phyloP scores from a whole-genome alignment of 495 filamentous ascomycete genomes.

The Xylaria acuta region DNA sequence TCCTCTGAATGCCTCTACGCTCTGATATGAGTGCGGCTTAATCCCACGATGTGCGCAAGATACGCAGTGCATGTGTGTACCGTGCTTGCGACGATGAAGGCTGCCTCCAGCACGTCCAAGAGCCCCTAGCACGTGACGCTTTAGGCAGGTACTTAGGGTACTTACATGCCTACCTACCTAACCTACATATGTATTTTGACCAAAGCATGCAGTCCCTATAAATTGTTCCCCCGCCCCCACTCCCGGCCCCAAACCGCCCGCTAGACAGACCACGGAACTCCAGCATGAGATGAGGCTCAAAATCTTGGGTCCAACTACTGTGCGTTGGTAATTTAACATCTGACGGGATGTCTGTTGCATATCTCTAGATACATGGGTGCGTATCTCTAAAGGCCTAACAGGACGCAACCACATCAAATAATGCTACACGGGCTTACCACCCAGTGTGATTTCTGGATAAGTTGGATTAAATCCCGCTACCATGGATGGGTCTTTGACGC shows the following conservation, averaged over 20 bases:
- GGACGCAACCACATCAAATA: background rate
- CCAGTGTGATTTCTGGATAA: background rate
- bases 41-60: background rate
- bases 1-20: background rate
- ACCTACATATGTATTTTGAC: background rate
- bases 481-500: background rate
- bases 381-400: background rate
- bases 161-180: background rate
- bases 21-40: background rate
- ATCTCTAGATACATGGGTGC: background rate
- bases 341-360: background rate
- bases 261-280: background rate
- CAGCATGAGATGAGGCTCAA: constrained; percentile 17
- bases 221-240: background rate
- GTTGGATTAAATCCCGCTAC: background rate
- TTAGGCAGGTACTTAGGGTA: constrained; percentile 5
- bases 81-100: background rate
- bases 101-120: background rate
- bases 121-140: constrained; percentile 10
- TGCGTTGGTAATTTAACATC: background rate
- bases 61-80: background rate
- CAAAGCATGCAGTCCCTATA: too few relatives aligned
- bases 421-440: background rate
- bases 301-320: constrained; percentile 4
- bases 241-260: background rate